Conservation (phyloP, 345 rosid species). For the Sonneratia caseolaris region DNA sequence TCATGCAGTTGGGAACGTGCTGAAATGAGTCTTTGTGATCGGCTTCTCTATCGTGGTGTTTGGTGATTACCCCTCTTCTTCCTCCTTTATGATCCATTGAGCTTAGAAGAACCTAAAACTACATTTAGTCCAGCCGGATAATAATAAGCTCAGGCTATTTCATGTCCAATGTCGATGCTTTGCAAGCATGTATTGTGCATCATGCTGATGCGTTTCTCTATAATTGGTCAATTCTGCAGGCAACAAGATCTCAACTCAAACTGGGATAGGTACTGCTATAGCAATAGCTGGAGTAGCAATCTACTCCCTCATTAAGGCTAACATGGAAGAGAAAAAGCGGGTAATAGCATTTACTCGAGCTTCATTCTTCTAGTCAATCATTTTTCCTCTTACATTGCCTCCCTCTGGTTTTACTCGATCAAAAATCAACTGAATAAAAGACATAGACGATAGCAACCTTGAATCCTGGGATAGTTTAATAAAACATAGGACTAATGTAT, state of each 20-base stretch:
- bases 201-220: background rate
- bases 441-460: background rate
- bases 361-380: background rate
- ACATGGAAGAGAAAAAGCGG: slow-evolving; percentile 82
- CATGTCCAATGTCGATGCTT: background rate
- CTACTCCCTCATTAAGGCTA: slow-evolving; percentile 83
- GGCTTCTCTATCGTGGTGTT: slow-evolving; percentile 85
- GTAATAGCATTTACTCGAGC: slow-evolving; percentile 17
- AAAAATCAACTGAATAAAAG: background rate
- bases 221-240: slow-evolving; percentile 30
- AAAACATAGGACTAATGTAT: background rate
- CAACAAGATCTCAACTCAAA: slow-evolving; percentile 85
- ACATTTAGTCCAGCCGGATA: background rate
- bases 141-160: background rate
- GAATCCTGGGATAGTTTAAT: background rate
- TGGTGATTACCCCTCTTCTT: slow-evolving; percentile 31
- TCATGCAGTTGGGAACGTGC: slow-evolving; percentile 96
- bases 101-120: background rate
- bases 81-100: background rate
- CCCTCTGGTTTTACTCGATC: background rate
- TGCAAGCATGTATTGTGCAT: background rate
- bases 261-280: slow-evolving; percentile 72
- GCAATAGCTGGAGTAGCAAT: slow-evolving; percentile 90
- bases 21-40: slow-evolving; percentile 93
- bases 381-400: background rate